Evolutionary conservation across 441 rosid species (phyloP), one percentile per base, ranked within the genome.

Genomic region (Brassica hybrid): DNA sequence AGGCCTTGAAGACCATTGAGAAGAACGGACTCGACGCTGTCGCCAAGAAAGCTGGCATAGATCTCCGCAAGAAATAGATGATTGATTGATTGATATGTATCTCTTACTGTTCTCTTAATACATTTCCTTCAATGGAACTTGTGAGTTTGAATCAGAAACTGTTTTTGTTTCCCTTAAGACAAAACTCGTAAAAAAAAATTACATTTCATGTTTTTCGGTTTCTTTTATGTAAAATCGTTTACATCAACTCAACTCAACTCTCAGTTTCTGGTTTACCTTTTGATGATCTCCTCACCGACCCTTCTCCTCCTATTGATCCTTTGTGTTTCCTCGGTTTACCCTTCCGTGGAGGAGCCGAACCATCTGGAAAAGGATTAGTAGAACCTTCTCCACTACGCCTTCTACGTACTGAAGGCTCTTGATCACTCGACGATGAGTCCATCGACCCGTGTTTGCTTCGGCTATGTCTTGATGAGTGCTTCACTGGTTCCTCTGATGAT

Each of bases 21-120:
- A 94, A 94, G 79, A 91, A 94, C 12, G 97, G 98, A 48, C 84
- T 93, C 23, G 98, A 93, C 71, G 98, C 98, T 52, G 98, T 94
- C 72, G 97, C 99, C 76, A 93, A 93, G 87, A 94, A 94, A 83
- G 97, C 98, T 0, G 97, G 97, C 65, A 88, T 94, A 4, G 97
- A 95, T 86, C 93, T 95, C 76, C 70, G 91, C 58, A 95, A 91
- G 86, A 69, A 85, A 84, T 91, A 83, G 61, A 27, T n/a, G 41
- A 12, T 38, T n/a, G n/a, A n/a, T 27, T 38, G 16, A 58, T 25
- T 59, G 13, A 23, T 41, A 13, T 85, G 57, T 7, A 57, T 34
- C 18, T 17, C 19, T 81, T 69, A 23, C 65, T 74, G 9, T 71
- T 76, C 5, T 57, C 61, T 57, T 48, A 7, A n/a, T 73, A 75